Conservation (phyloP, 176 grass and related monocot species). For the Pharus latifolius region DNA sequence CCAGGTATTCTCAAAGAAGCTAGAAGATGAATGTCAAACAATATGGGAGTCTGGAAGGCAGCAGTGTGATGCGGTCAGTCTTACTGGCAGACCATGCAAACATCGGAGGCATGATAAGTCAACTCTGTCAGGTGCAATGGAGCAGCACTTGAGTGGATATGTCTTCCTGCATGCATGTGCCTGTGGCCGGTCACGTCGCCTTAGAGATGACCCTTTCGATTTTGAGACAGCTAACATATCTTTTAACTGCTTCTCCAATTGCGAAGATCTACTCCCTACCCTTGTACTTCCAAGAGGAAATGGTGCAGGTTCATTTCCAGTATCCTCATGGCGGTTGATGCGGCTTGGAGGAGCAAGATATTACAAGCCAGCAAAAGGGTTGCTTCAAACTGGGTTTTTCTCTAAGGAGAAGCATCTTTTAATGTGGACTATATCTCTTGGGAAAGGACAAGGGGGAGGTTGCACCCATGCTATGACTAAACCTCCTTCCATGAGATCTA, state of each 20-base stretch:
- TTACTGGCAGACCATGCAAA: slow-evolving; percentile 81
- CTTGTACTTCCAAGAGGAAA: slow-evolving; percentile 48
- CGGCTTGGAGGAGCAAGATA: slow-evolving; percentile 86
- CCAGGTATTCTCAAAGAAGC: slow-evolving; percentile 53
- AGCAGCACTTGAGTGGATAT: slow-evolving; percentile 70
- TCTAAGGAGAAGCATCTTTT: slow-evolving; percentile 67
- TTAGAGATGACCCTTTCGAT: slow-evolving; percentile 88
- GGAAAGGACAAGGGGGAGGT: slow-evolving; percentile 26
- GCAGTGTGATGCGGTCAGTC: slow-evolving; percentile 76
- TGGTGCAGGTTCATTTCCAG: slow-evolving; percentile 26
- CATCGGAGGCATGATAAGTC: slow-evolving; percentile 50
- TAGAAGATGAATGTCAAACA: slow-evolving; percentile 71
- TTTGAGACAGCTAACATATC: slow-evolving; percentile 66
- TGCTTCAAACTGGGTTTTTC: slow-evolving; percentile 86
- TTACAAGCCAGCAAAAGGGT: slow-evolving; percentile 82
- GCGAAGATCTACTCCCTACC: slow-evolving; percentile 71
- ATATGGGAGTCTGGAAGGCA: slow-evolving; percentile 96
- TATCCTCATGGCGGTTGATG: slow-evolving; percentile 60
- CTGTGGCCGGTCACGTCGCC: slow-evolving; percentile 70
- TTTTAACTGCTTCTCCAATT: slow-evolving; percentile 74
- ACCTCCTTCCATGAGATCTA: slow-evolving; percentile 22
- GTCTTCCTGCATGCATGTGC: slow-evolving; percentile 94
- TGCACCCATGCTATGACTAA: neutral
- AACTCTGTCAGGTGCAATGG: slow-evolving; percentile 14
- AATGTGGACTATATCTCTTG: slow-evolving; percentile 49